Base-by-base conservation (phyloP, 768 basidiomycete genomes). In the Trametes cubensis region DNA sequence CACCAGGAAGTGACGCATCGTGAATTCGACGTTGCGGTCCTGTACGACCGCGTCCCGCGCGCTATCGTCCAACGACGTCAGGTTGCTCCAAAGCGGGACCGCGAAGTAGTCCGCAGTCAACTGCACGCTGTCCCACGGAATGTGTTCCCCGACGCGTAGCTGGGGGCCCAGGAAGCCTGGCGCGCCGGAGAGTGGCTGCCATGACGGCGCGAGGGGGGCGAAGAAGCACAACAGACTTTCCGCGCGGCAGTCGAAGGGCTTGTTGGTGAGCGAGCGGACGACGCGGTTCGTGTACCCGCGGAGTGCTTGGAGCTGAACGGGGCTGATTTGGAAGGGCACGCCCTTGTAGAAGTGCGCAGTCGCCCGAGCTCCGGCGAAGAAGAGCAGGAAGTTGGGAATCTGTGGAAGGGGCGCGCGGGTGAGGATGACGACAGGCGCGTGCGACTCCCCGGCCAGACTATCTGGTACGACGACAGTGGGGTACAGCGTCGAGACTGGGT, bases 11-110 rank as follows among this genome's bases (percentile, higher is more conserved):
- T 88, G 92, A 47, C 90, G 80, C 61, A 87, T 78, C 2, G 90
- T 91, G 67, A 87, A 90, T 69, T 90, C 90, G n/a, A 84, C 83
- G 75, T 79, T 80, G 60, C 90, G 80, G 67, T 94, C 92, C 72
- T 92, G 89, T 38, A 95, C 76, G 21, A 94, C 76, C 25, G 85
- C 82, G 67, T 92, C 89, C 52, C 79, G 69, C 20, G 88, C 71
- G 51, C 81, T 84, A 40, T 77, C 73, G 34, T 79, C 75, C 8
- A 73, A 69, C 73, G 15, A 76, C 38, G 50, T 77, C 28, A 46
- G 46, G 45, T 51, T 48, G 53, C 48, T 58, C 20, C 63, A 76
- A 23, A 92, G 76, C 3, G 81, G 78, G 10, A 77, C 74, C 49
- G 79, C 79, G 79, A 83, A 88, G 26, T 79, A 74, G 49, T 78